Base-by-base conservation (phyloP, 257 asterid genomes). In the Solanum phureja region DNA sequence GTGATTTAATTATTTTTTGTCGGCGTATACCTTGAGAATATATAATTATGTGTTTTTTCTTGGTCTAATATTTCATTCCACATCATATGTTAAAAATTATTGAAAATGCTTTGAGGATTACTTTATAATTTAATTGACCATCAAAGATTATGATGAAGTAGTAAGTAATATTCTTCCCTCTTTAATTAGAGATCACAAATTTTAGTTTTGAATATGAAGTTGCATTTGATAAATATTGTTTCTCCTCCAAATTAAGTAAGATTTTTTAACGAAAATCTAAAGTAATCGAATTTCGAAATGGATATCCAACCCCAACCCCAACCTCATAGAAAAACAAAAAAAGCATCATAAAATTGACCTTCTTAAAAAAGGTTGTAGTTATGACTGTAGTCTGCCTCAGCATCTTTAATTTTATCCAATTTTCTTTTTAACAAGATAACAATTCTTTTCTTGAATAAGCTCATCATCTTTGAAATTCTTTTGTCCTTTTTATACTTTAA, bases 231-330 rank as follows among this genome's bases (percentile, higher is more conserved):
- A 5, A 24, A 3, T 24, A 66, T 2, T 2, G 0, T 12, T 12
- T 66, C 6, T 29, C 3, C 21, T 14, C 10, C 0, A 5, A 27
- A 27, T n/a, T n/a, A 11, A 12, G 1, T 68, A 24, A 5, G 1
- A 24, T 0, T 24, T 68, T 29, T 68, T 0, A 12, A 6, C 4
- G 0, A 0, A 12, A 29, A 29, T 69, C 1, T 13, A 27, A 13
- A 29, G 14, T 7, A 69, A 1, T 68, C 0, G 0, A 2, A 68
- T 14, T 1, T 13, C 2, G 1, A 69, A 27, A 12, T 11, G n/a
- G 0, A 64, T 64, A 64, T 24, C 34, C 6, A 11, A 62, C 12
- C n/a, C 34, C 6, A 11, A 62, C 12, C 1, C 6, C 4, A n/a
- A 11, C 49, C 13, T 42, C 13, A 9, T 8, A 44, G 14, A 23